These are phyloP conservation scores for Shiraia sp. DNA, from an alignment of 2,329 filamentous ascomycete genomes.

Conservation along the genomic window DNA sequence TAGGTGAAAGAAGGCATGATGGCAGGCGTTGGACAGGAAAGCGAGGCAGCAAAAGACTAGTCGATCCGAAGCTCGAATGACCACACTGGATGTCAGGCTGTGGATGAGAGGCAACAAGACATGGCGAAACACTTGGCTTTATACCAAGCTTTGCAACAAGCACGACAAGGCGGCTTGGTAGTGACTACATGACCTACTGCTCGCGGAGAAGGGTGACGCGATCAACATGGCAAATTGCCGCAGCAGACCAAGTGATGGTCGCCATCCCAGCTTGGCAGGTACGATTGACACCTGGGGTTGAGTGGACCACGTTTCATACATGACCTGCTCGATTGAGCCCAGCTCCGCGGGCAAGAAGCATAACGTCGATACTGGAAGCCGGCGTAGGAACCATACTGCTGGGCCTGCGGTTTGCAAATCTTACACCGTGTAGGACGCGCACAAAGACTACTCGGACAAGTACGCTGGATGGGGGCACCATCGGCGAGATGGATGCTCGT, in stretches of 20 bases:
- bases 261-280: constrained; percentile 38
- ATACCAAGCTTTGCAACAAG: constrained; percentile 26
- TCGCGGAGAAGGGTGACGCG: constrained; percentile 13
- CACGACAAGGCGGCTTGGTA: constrained; percentile 12
- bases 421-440: too few species aligned
- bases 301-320: constrained; percentile 17
- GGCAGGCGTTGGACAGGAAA: constrained; percentile 12
- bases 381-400: too few species aligned
- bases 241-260: constrained; percentile 20
- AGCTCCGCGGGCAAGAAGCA: constrained; percentile 14
- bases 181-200: constrained; percentile 11
- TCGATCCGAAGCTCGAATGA: constrained; percentile 4
- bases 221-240: constrained; percentile 33
- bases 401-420: too few species aligned
- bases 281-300: constrained; percentile 16
- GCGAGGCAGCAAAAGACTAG: constrained; percentile 17
- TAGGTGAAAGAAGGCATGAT: constrained; percentile 40
- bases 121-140: constrained; percentile 28
- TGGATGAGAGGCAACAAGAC: constrained; percentile 18
- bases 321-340: constrained; percentile 34
- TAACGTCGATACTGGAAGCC: background rate
- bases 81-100: constrained; percentile 8
- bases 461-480: too few species aligned
- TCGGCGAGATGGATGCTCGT: too few species aligned
- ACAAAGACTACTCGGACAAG: too few species aligned